Percentiles rank a stretch among this genome's conserved stretches.
These are phyloP conservation scores for Neobulgaria alba DNA, from an alignment of 2,329 filamentous ascomycete genomes.

Conservation along the genomic window DNA sequence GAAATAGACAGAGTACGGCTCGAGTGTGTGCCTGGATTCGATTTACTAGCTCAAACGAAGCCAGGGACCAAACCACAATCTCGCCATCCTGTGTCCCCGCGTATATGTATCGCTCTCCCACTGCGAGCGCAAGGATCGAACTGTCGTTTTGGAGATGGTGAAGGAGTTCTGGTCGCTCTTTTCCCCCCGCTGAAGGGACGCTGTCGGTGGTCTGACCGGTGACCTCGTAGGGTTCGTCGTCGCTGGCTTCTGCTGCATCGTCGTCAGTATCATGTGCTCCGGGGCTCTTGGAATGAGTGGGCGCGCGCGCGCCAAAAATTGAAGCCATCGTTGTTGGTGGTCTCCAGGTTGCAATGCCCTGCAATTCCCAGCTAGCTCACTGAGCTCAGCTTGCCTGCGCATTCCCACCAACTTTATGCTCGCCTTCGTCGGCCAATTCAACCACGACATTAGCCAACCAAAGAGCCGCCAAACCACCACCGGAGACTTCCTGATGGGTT, in stretches of 20 bases:
- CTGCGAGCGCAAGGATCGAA: constrained; percentile 73
- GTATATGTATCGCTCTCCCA: constrained; percentile 75
- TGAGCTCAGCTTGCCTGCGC: too few relatives aligned
- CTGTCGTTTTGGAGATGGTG: constrained; percentile 70
- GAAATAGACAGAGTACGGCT: constrained; percentile 76
- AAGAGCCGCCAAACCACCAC: too few relatives aligned
- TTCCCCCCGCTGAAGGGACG: constrained; percentile 1
- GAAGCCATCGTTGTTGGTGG: constrained; percentile 21
- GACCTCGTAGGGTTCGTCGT: constrained; percentile 14
- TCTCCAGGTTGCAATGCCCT: too few relatives aligned
- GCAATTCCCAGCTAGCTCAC: too few relatives aligned
- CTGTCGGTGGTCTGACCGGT: constrained; percentile 10
- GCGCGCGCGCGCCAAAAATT: constrained; percentile 15
- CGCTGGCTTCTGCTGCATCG: constrained; percentile 16
- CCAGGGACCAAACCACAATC: constrained; percentile 84
- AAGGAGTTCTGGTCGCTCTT: constrained; percentile 49
- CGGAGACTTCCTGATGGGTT: too few relatives aligned
- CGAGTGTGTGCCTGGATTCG: constrained; percentile 85
- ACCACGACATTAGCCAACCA: too few relatives aligned
- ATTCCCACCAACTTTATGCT: too few relatives aligned
- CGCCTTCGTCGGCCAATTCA: too few relatives aligned
- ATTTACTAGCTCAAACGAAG: constrained; percentile 72
- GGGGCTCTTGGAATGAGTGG: constrained; percentile 5
- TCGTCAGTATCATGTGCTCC: constrained; percentile 13
- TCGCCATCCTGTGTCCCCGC: constrained; percentile 90